Conservation (phyloP, 345 rosid species). For the Sisymbrium altissimum region DNA sequence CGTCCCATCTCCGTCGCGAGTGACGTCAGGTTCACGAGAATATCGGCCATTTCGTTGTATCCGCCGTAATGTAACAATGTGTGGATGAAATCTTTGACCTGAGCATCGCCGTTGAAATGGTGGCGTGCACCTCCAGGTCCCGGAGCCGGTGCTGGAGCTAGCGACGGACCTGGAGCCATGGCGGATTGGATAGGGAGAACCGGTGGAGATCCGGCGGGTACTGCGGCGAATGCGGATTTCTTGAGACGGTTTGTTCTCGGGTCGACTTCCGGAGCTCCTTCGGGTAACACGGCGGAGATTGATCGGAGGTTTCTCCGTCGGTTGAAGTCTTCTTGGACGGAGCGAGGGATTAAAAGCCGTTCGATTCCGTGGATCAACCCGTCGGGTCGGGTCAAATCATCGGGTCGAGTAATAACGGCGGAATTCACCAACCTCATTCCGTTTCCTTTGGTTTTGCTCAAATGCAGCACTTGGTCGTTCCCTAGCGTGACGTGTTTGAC, state of each 20-base stretch:
- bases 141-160: constrained; percentile 83
- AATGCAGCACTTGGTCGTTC: constrained; percentile 35
- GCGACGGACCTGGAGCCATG: constrained; percentile 74
- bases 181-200: constrained; percentile 55
- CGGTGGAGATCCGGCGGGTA: constrained; percentile 51
- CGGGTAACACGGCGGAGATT: constrained; percentile 64
- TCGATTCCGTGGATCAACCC: constrained; percentile 81
- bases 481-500: constrained; percentile 38
- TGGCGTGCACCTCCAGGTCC: constrained; percentile 75
- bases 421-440: constrained; percentile 38
- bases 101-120: constrained; percentile 69
- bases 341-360: constrained; percentile 60
- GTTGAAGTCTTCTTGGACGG: constrained; percentile 72
- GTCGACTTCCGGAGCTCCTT: constrained; percentile 73
- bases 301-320: constrained; percentile 56
- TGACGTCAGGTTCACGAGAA: constrained; percentile 66
- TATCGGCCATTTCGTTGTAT: constrained; percentile 81
- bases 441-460: constrained; percentile 30
- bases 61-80: constrained; percentile 73
- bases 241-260: constrained; percentile 67
- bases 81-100: constrained; percentile 71
- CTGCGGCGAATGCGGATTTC: constrained; percentile 36
- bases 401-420: constrained; percentile 48
- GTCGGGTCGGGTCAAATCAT: constrained; percentile 57
- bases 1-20: constrained; percentile 75